Evolutionary conservation across 2,329 filamentous ascomycete genomes (phyloP).

Genomic region (Arthrobotrys conoides): DNA sequence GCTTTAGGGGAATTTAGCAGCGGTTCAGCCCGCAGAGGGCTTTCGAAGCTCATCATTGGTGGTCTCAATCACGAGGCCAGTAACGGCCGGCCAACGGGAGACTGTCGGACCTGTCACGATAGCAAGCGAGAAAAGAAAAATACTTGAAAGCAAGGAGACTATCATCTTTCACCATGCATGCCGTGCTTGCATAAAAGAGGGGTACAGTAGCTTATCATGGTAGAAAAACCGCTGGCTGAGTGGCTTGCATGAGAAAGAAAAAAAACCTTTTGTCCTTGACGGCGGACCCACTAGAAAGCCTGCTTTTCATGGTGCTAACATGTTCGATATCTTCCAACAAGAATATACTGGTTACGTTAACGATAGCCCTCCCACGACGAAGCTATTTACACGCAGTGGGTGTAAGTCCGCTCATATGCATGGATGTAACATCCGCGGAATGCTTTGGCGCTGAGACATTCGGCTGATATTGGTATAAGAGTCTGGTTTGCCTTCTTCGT

Average conservation of each 20-base stretch:
- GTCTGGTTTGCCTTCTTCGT: slow-evolving; percentile 23
- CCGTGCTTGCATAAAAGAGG: slow-evolving; percentile 61
- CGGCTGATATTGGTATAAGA: slow-evolving; percentile 56
- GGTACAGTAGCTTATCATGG: slow-evolving; percentile 61
- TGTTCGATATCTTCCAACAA: slow-evolving; percentile 42
- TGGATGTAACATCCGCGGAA: slow-evolving; percentile 57
- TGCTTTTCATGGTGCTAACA: slow-evolving; percentile 28
- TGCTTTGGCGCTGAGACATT: slow-evolving; percentile 49
- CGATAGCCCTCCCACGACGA: slow-evolving; percentile 31
- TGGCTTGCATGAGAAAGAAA: slow-evolving; percentile 61
- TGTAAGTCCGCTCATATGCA: slow-evolving; percentile 43
- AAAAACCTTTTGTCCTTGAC: slow-evolving; percentile 50
- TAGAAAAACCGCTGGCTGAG: slow-evolving; percentile 59
- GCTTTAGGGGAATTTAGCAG: slow-evolving; percentile 18
- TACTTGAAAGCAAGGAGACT: slow-evolving; percentile 43
- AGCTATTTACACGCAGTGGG: not conserved
- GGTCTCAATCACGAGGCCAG: slow-evolving; percentile 35
- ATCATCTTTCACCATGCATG: slow-evolving; percentile 50
- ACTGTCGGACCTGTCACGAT: slow-evolving; percentile 57
- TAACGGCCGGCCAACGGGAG: slow-evolving; percentile 34
- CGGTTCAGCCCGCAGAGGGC: slow-evolving; percentile 23
- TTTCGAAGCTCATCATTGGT: slow-evolving; percentile 36
- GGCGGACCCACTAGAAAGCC: slow-evolving; percentile 54
- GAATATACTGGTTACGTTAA: slow-evolving; percentile 31
- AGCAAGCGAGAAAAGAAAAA: slow-evolving; percentile 56